Percentiles rank a stretch among this genome's conserved stretches.
Conservation (phyloP, 345 rosid species). For the Gossypium arboreum region DNA sequence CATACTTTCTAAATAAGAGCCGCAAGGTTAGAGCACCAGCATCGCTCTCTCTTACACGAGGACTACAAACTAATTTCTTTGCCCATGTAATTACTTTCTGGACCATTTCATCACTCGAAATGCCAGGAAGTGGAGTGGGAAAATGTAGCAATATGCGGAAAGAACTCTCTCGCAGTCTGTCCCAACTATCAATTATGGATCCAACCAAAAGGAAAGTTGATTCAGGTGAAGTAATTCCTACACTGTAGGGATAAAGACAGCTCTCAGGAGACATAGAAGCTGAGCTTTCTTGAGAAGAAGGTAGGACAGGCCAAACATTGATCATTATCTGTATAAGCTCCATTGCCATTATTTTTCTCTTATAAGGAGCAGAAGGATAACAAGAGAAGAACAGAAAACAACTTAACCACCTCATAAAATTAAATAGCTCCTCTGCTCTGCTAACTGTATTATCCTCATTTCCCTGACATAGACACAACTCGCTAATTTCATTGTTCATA, state of each 20-base stretch:
- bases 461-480: conserved; percentile 23
- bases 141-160: conserved; percentile 80
- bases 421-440: conserved; percentile 70
- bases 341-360: conserved; percentile 93
- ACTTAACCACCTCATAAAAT: conserved; percentile 87
- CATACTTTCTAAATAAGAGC: conserved; percentile 88
- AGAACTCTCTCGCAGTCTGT: conserved; percentile 81
- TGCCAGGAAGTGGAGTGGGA: conserved; percentile 92
- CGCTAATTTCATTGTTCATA: conserved; percentile 19
- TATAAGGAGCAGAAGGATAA: conserved; percentile 94
- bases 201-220: conserved; percentile 76
- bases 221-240: conserved; percentile 64
- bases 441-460: conserved; percentile 32
- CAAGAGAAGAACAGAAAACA: conserved; percentile 78
- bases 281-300: conserved; percentile 39
- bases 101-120: conserved; percentile 67
- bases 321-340: conserved; percentile 81
- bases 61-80: conserved; percentile 77
- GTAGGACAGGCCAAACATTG: conserved; percentile 70
- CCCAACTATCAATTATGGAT: conserved; percentile 97
- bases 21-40: conserved; percentile 77
- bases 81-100: conserved; percentile 72
- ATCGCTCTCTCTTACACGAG: conserved; percentile 99
- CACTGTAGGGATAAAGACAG: conserved; percentile 58
- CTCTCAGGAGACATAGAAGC: conserved; percentile 37